Evolutionary conservation across 805 yeast species (phyloP).

Genomic region (Ogataea allantospora): DNA sequence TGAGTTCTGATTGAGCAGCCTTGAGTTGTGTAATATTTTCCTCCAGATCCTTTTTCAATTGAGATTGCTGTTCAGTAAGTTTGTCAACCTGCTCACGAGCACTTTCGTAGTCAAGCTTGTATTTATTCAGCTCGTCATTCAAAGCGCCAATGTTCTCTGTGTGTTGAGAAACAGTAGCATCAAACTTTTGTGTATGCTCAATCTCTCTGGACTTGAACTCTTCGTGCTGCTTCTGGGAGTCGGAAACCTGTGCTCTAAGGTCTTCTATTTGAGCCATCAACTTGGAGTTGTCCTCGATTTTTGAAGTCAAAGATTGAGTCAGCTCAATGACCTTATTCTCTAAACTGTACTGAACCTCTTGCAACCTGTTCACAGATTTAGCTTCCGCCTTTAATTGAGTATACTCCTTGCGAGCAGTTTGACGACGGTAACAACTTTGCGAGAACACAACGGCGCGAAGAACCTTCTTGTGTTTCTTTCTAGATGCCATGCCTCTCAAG

Average conservation of each 20-base stretch:
- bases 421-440: constrained; percentile 78
- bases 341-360: constrained; percentile 87
- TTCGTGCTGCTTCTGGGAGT: constrained; percentile 52
- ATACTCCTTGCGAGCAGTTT: constrained; percentile 66
- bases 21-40: constrained; percentile 61
- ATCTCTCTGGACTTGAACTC: constrained; percentile 53
- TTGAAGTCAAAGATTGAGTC: constrained; percentile 77
- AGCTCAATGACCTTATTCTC: constrained; percentile 98
- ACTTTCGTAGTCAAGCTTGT: constrained; percentile 54
- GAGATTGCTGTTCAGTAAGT: constrained; percentile 58
- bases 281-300: constrained; percentile 78
- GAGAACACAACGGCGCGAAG: constrained; percentile 61
- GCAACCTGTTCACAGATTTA: constrained; percentile 82
- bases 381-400: constrained; percentile 76
- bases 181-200: constrained; percentile 48
- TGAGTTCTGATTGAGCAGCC: constrained; percentile 55
- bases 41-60: constrained; percentile 61
- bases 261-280: constrained; percentile 61
- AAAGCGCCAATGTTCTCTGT: constrained; percentile 45
- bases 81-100: constrained; percentile 61
- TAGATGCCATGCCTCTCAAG: constrained; percentile 67
- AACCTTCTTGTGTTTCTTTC: constrained; percentile 46
- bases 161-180: constrained; percentile 46
- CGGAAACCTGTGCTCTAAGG: constrained; percentile 50
- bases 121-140: constrained; percentile 52